These are phyloP conservation scores for Wallemia ichthyophaga DNA, from an alignment of 1,284 basidiomycete genomes.

Conservation along the genomic window DNA sequence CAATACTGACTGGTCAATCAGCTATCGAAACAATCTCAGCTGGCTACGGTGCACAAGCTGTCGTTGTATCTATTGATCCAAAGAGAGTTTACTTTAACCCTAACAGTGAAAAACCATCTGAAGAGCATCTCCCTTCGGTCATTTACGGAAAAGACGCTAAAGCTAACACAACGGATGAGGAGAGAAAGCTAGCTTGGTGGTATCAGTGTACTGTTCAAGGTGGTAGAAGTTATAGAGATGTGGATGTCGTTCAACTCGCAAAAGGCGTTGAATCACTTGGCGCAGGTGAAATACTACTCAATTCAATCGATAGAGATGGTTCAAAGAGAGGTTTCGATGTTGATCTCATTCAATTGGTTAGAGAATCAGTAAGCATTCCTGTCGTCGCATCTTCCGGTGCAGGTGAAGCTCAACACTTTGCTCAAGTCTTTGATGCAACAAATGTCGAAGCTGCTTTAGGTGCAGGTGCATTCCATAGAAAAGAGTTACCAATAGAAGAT, in stretches of 20 bases:
- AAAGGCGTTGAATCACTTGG: constrained; percentile 63
- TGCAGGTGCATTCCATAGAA: constrained; percentile 88
- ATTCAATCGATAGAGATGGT: constrained; percentile 90
- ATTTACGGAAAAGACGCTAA: constrained; percentile 19
- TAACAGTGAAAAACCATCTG: constrained; percentile 25
- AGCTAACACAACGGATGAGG: constrained; percentile 21
- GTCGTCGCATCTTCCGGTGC: constrained; percentile 88
- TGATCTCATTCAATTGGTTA: constrained; percentile 49
- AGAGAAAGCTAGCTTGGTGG: constrained; percentile 69
- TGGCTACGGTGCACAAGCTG: constrained; percentile 82
- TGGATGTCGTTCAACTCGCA: constrained; percentile 82
- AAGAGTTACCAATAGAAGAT: constrained; percentile 33
- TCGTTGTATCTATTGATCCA: constrained; percentile 93
- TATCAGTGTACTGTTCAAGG: constrained; percentile 94
- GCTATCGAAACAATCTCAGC: constrained; percentile 78
- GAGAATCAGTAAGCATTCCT: constrained; percentile 48
- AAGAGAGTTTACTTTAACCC: constrained; percentile 55
- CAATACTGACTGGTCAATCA: constrained; percentile 24
- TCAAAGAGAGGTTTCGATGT: constrained; percentile 76
- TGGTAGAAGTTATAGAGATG: constrained; percentile 51
- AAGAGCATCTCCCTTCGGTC: constrained; percentile 12
- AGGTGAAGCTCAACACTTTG: constrained; percentile 51
- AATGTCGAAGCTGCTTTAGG: constrained; percentile 74
- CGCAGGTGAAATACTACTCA: constrained; percentile 81
- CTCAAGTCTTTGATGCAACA: constrained; percentile 49